A percentile compares a stretch with the other conserved stretches of the same genome.
Evolutionary conservation across 192 early-diverging fungal species (phyloP).

Genomic region (Coemansia sp.): DNA sequence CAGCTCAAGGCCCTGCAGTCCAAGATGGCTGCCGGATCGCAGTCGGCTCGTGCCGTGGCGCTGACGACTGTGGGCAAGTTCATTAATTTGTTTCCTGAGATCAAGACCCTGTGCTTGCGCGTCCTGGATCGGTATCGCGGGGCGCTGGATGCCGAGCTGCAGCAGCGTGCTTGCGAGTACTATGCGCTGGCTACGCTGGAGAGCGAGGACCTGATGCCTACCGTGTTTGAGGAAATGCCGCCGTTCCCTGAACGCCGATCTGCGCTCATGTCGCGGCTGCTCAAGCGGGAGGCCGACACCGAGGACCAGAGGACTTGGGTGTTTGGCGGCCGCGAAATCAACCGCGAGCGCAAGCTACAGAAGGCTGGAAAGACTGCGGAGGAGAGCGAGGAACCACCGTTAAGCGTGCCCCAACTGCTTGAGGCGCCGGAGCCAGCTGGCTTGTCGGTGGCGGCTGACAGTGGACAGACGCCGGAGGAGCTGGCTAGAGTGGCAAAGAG

Average conservation of each 20-base stretch:
- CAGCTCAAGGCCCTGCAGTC: conserved; percentile 94
- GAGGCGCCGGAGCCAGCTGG: background rate
- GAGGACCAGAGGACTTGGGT: conserved; percentile 96
- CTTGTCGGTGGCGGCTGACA: background rate
- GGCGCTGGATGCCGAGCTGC: conserved; percentile 92
- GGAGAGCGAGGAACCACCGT: background rate
- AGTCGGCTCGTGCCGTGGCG: conserved; percentile 76
- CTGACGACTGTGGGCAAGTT: conserved; percentile 95
- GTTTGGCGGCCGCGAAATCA: conserved; percentile 83
- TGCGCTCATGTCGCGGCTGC: conserved; percentile 75
- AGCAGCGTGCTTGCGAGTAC: conserved; percentile 97
- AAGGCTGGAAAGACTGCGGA: background rate
- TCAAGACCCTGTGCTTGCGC: conserved; percentile 80
- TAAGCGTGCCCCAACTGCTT: background rate
- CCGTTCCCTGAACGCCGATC: conserved; percentile 94
- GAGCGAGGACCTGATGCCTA: conserved; percentile 85
- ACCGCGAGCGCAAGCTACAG: conserved; percentile 54
- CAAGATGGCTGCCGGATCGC: conserved; percentile 80
- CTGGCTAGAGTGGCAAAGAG: conserved; percentile 27
- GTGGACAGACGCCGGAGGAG: conserved; percentile 17
- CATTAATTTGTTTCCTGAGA: conserved; percentile 96
- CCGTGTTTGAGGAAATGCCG: conserved; percentile 98
- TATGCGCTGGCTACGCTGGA: conserved; percentile 77
- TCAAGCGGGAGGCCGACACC: conserved; percentile 84
- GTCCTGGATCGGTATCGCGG: conserved; percentile 86